phyloP scores from a whole-genome alignment of 2,329 filamentous ascomycete genomes.

The Botrytis porri region DNA sequence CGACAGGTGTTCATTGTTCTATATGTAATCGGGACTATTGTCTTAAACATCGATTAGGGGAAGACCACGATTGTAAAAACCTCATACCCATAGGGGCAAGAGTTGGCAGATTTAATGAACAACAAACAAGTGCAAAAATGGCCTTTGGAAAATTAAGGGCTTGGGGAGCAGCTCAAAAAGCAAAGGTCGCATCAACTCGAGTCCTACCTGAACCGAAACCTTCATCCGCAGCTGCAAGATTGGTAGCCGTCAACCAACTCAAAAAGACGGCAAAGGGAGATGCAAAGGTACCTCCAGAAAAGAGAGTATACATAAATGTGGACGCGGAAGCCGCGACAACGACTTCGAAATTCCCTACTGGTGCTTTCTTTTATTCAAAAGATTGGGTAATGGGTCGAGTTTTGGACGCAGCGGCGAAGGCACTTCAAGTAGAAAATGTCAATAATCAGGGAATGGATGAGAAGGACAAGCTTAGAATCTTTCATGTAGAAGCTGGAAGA shows the following conservation, averaged over 20 bases:
- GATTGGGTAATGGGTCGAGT: constrained; percentile 90
- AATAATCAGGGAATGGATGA: constrained; percentile 77
- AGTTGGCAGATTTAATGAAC: constrained; percentile 44
- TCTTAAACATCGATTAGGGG: constrained; percentile 69
- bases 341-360: constrained; percentile 76
- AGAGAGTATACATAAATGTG: constrained; percentile 85
- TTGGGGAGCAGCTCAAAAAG: constrained; percentile 76
- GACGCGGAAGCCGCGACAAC: constrained; percentile 88
- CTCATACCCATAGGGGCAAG: constrained; percentile 59
- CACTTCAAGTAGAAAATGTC: constrained; percentile 75
- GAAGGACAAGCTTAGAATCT: constrained; percentile 78
- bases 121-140: constrained; percentile 63
- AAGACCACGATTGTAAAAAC: constrained; percentile 83
- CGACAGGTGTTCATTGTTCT: constrained; percentile 66
- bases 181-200: constrained; percentile 43
- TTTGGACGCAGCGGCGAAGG: constrained; percentile 73
- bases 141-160: constrained; percentile 75
- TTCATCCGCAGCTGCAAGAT: constrained; percentile 58
- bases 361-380: constrained; percentile 74
- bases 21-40: constrained; percentile 73
- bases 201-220: constrained; percentile 62
- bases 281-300: constrained; percentile 72
- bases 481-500: constrained; percentile 87
- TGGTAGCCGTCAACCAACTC: constrained; percentile 70
- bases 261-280: constrained; percentile 92